A percentile compares a stretch with the other conserved stretches of the same genome.
Conservation (phyloP, 805 yeast genomes). For the Hanseniaspora nectarophila region DNA sequence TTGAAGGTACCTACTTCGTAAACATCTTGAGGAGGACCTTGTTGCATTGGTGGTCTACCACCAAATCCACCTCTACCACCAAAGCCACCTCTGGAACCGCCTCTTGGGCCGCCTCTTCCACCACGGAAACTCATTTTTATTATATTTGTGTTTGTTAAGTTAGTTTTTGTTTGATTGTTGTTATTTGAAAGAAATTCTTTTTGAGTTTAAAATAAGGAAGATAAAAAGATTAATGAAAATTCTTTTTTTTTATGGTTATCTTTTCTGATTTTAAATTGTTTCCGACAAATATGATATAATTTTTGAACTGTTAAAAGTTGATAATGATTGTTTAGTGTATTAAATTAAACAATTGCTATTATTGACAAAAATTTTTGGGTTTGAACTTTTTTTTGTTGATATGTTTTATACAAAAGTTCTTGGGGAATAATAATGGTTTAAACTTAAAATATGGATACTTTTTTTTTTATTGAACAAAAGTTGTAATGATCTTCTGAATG, state of each 20-base stretch:
- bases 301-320: neutral
- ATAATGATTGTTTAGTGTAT: neutral
- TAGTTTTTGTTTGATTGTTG: neutral
- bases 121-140: constrained; percentile 33
- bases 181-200: constrained; percentile 6
- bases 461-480: no score
- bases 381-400: neutral
- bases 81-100: constrained; percentile 43
- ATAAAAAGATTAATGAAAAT: neutral
- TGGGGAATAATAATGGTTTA: neutral
- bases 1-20: constrained; percentile 87
- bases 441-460: neutral
- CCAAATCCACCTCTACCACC: constrained; percentile 44
- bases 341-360: neutral
- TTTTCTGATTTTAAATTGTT: neutral
- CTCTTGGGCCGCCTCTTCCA: constrained; percentile 33
- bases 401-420: no score
- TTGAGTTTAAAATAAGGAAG: neutral
- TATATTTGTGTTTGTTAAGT: constrained; percentile 4
- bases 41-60: constrained; percentile 60
- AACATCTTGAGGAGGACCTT: constrained; percentile 94
- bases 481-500: neutral
- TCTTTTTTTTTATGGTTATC: neutral
- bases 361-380: neutral
- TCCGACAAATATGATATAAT: neutral